Conservation (phyloP, 495 filamentous ascomycete species). For the Penicillium flavigenum region DNA sequence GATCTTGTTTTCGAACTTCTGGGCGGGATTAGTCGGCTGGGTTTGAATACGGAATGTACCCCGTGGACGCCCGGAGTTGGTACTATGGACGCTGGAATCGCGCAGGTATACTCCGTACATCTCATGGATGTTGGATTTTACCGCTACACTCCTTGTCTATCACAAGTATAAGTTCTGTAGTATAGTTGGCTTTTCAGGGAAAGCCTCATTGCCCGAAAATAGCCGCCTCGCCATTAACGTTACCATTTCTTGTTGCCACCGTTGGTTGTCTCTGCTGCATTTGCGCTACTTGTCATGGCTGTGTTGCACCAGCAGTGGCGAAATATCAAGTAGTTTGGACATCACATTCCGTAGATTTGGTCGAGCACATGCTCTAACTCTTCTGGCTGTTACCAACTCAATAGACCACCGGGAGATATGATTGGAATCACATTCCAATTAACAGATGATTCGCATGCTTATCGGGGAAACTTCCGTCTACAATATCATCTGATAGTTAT, state of each 20-base stretch:
- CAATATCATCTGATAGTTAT: neutral
- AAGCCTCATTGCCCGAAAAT: neutral
- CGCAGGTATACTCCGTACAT: neutral
- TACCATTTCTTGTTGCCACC: neutral
- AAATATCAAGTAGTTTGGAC: neutral
- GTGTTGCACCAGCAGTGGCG: constrained; percentile 61
- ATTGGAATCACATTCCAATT: neutral
- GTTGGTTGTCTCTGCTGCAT: neutral
- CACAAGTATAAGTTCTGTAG: neutral
- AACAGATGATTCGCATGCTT: constrained; percentile 64
- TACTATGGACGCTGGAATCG: neutral
- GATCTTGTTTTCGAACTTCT: neutral
- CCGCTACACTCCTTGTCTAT: neutral
- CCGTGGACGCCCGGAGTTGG: neutral
- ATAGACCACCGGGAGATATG: neutral
- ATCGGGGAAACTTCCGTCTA: neutral
- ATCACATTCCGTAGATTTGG: constrained; percentile 37
- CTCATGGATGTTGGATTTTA: neutral
- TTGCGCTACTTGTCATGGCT: neutral
- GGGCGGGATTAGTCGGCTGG: neutral
- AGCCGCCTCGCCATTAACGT: neutral
- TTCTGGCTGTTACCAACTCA: constrained; percentile 39
- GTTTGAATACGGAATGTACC: constrained; percentile 23
- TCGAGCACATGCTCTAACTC: constrained; percentile 56
- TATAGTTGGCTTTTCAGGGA: neutral